These are phyloP conservation scores for Zalerion maritima DNA, from an alignment of 495 filamentous ascomycete genomes.

Conservation along the genomic window DNA sequence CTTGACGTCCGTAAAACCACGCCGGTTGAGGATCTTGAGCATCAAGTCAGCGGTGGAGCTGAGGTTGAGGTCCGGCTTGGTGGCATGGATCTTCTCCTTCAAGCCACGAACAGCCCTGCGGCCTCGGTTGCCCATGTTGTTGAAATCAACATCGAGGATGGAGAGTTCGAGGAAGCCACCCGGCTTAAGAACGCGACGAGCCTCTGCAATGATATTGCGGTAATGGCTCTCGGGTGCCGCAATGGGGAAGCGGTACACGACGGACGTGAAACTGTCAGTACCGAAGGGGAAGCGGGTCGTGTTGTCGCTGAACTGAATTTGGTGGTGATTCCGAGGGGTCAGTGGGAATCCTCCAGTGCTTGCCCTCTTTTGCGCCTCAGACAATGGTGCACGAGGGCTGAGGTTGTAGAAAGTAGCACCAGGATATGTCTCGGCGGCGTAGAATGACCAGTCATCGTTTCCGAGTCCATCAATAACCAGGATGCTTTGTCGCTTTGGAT, in stretches of 20 bases:
- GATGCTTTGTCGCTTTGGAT: constrained; percentile 50
- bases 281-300: constrained; percentile 72
- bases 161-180: constrained; percentile 83
- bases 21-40: constrained; percentile 55
- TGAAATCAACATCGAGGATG: constrained; percentile 71
- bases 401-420: constrained; percentile 76
- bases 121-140: constrained; percentile 69
- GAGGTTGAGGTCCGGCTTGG: constrained; percentile 44
- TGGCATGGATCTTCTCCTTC: constrained; percentile 57
- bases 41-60: constrained; percentile 67
- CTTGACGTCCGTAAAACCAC: constrained; percentile 74
- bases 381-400: constrained; percentile 34
- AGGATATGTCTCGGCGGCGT: constrained; percentile 84
- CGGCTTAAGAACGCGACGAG: constrained; percentile 77
- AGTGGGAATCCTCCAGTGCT: constrained; percentile 29
- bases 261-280: constrained; percentile 65
- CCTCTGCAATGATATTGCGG: constrained; percentile 69
- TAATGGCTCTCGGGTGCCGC: constrained; percentile 61
- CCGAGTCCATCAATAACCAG: constrained; percentile 82
- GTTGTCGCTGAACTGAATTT: constrained; percentile 57
- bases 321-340: constrained; percentile 71
- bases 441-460: constrained; percentile 92
- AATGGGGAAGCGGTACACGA: constrained; percentile 78
- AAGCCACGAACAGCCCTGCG: constrained; percentile 61
- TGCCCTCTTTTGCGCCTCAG: constrained; percentile 16